These are phyloP conservation scores for Pelomyxa schiedti DNA, from an alignment of 78 protist genomes.

Conservation along the genomic window DNA sequence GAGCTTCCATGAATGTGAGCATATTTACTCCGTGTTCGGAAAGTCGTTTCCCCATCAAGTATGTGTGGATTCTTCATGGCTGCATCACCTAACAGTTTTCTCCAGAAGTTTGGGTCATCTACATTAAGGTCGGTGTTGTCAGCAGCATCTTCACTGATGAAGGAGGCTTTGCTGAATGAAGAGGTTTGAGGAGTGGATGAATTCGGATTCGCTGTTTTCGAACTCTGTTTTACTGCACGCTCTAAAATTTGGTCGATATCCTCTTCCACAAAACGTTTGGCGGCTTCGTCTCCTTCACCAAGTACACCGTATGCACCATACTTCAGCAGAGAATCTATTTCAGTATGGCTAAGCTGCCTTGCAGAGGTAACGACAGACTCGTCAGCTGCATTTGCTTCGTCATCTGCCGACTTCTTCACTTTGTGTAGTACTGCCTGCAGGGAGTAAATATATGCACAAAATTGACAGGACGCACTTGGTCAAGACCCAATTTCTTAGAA, in stretches of 20 bases:
- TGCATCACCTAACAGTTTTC: slow-evolving; percentile 36
- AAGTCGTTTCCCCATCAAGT: too few species aligned
- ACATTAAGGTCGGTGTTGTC: slow-evolving; percentile 36
- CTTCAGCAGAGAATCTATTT: slow-evolving; percentile 44
- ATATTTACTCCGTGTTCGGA: too few species aligned
- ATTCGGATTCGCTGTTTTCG: slow-evolving; percentile 12
- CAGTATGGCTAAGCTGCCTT: not conserved
- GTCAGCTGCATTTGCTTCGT: not conserved
- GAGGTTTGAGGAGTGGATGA: not conserved
- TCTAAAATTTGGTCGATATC: slow-evolving; percentile 64
- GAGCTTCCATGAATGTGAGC: too few species aligned
- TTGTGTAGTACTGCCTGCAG: not conserved
- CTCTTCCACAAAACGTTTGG: slow-evolving; percentile 43
- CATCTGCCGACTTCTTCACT: not conserved
- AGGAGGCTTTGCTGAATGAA: slow-evolving; percentile 49
- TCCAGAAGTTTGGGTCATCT: slow-evolving; percentile 69
- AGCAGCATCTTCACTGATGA: slow-evolving; percentile 15
- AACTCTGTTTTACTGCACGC: slow-evolving; percentile 30
- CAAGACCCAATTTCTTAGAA: slow-evolving; percentile 64
- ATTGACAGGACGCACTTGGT: too few species aligned
- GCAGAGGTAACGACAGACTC: not conserved
- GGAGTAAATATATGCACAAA: too few species aligned
- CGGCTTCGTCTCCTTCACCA: slow-evolving; percentile 35
- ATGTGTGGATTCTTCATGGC: not conserved
- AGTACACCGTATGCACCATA: slow-evolving; percentile 53